phyloP scores from a whole-genome alignment of 2,329 filamentous ascomycete species.

The Alternaria rosae region DNA sequence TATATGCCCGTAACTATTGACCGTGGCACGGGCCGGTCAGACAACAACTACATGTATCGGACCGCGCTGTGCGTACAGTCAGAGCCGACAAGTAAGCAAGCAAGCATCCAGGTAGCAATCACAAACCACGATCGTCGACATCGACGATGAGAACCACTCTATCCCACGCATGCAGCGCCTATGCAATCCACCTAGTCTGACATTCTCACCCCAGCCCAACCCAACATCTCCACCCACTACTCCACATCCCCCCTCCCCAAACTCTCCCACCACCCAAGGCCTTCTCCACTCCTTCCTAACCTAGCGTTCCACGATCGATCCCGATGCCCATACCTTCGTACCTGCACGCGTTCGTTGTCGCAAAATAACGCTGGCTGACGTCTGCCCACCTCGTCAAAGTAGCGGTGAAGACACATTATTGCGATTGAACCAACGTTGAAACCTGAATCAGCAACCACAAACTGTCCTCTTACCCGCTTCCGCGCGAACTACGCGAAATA shows the following conservation, averaged over 20 bases:
- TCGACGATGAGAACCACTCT: slow-evolving; percentile 3
- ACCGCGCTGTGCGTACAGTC: not conserved
- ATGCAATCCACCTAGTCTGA: not conserved
- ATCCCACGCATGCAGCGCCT: not conserved
- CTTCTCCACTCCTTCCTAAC: not conserved
- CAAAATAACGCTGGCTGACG: not conserved
- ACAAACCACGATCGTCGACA: not conserved
- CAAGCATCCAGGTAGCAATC: not conserved
- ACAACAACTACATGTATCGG: not conserved
- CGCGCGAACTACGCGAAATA: not conserved
- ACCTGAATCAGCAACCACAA: not conserved
- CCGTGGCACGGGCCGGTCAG: not conserved
- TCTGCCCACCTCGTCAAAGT: slow-evolving; percentile 21
- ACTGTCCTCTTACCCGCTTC: slow-evolving; percentile 1
- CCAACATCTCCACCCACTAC: not conserved
- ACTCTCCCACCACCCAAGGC: too few species aligned
- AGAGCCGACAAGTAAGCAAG: not conserved
- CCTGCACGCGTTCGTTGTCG: not conserved
- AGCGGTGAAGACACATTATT: slow-evolving; percentile 26
- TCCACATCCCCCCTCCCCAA: not conserved
- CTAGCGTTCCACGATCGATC: not conserved
- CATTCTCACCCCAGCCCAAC: not conserved
- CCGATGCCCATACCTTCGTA: not conserved
- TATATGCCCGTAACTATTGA: not conserved
- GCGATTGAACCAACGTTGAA: not conserved